Base-by-base conservation (phyloP, 441 rosid species). In the Croton setiger region DNA sequence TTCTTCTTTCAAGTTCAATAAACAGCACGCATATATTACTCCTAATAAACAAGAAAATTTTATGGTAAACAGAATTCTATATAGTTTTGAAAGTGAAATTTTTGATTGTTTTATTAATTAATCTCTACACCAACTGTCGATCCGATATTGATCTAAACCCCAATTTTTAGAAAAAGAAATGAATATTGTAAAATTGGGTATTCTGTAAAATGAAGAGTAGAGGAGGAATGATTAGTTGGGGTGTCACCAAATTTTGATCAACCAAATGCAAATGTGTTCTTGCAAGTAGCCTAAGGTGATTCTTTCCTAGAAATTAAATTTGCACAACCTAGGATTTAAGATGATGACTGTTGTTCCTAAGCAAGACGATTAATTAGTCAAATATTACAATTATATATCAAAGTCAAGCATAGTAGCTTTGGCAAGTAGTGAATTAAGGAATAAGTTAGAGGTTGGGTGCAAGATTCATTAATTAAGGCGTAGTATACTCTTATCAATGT, bases 381-480 rank as follows among this genome's bases (percentile, higher is more conserved):
- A 12, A 3, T 44, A 9, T 45, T 11, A 11, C 15, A 12, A 11
- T 13, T 13, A 10, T 45, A 0, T 45, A 2, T 51, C 44, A 27
- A 12, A 61, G 51, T 61, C 35, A 61, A 43, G 36, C 17, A n/a
- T n/a, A 3, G 5, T 48, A 64, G 56, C 21, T 35, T 48, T 57
- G 57, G 68, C 54, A 64, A 64, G 68, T 49, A 49, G 15, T 17
- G 33, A 64, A 64, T 64, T 64, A 17, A 35, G 58, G 20, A 31
- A 35, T 12, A 64, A 64, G 58, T 64, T 49, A 64, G 58, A 48
- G 59, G 15, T 64, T 31, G 58, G 33, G 68, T 64, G 58, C 68
- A 64, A 49, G 68, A n/a, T 49, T 49, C 21, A 37, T 37, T 39
- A 39, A 39, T 5, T 7, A 39, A 6, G 10, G 43, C 43, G 43